Evolutionary conservation across 805 yeast genomes (phyloP), one percentile per base, ranked within the genome.

Genomic region (Zygotorulaspora sp.): DNA sequence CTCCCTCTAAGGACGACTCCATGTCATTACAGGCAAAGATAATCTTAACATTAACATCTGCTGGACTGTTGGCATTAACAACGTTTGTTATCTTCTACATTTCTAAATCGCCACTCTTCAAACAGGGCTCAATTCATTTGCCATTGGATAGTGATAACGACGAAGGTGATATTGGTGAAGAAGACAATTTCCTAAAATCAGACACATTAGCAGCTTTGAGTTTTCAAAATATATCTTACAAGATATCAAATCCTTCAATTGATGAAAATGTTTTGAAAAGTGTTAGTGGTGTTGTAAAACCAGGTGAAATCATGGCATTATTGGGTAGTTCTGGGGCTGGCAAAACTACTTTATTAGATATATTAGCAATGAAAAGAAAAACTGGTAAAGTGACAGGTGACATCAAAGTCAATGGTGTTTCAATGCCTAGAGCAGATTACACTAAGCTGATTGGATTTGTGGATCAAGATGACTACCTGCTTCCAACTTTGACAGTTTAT

Each of bases 321-420:
- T 86, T 92, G 95, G 98, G 98, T 30, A 97, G 97, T 1, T 89
- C 97, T 0, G 98, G 98, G 34, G 97, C 98, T 10, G 98, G 98
- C 36, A 92, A 92, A 58, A 90, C 98, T 1, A 90, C 98, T 0
- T 65, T 92, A 29, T 66, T 92, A 35, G 98, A 92, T 56, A 88
- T 92, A 42, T 66, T 92, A 39, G 97, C 97, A 0, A 83, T 81
- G 32, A 92, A 90, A 57, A 75, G 79, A 55, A 92, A 90, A 55
- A 72, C 79, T 22, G 98, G 98, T 2, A 45, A 48, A 1, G 71
- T 77, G 7, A 49, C 67, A 1, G 97, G 96, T n/a, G 56, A 66
- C 2, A 75, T 90, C 9, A 75, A 70, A 49, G 75, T 88, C 15
- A 92, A 92, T 59, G 97, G 97, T 2, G 36, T 45, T 36, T 47